phyloP scores from a whole-genome alignment of 1,139 yeast genomes.

The Candida freyschussii region DNA sequence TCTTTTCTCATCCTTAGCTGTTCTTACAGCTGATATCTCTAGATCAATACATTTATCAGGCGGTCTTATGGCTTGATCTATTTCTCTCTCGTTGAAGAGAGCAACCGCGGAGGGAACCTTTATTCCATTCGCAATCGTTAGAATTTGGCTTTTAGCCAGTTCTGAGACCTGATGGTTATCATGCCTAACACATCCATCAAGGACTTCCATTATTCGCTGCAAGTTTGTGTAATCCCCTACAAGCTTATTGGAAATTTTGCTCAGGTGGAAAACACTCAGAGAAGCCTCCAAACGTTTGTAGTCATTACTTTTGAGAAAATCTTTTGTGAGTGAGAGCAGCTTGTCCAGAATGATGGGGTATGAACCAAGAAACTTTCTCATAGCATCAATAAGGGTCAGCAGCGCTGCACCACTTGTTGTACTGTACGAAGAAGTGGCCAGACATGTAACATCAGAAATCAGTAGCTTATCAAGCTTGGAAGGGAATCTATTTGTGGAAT shows the following conservation, averaged over 20 bases:
- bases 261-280: constrained; percentile 49
- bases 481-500: constrained; percentile 71
- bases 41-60: constrained; percentile 53
- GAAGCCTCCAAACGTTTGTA: constrained; percentile 64
- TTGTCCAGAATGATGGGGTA: constrained; percentile 46
- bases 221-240: constrained; percentile 55
- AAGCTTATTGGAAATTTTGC: constrained; percentile 49
- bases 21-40: constrained; percentile 50
- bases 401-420: constrained; percentile 72
- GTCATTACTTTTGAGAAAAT: constrained; percentile 51
- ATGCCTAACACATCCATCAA: constrained; percentile 53
- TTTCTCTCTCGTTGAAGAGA: constrained; percentile 40
- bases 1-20: constrained; percentile 58
- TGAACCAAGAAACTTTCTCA: constrained; percentile 72
- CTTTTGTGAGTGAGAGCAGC: constrained; percentile 38
- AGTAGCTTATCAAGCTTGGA: constrained; percentile 61
- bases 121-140: constrained; percentile 41
- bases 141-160: constrained; percentile 47
- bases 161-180: constrained; percentile 54
- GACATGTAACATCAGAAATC: constrained; percentile 61
- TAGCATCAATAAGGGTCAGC: constrained; percentile 59
- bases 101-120: constrained; percentile 60
- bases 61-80: constrained; percentile 53
- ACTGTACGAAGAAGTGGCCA: constrained; percentile 69
- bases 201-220: constrained; percentile 40